phyloP scores from a whole-genome alignment of 257 asterid genomes.

The Rehmannia glutinosa region DNA sequence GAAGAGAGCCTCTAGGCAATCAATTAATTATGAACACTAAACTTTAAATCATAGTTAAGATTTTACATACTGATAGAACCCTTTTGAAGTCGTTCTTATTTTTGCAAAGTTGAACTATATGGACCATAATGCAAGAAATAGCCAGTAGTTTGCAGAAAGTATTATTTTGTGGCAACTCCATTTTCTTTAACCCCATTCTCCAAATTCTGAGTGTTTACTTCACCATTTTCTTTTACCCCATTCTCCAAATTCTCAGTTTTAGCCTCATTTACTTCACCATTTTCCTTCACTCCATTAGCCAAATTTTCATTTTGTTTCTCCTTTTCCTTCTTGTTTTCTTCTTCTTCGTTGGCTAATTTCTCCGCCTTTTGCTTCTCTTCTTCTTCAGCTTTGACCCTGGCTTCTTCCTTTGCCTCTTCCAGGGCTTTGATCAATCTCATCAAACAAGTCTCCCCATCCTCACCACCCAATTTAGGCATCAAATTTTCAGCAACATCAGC shows the following conservation, averaged over 20 bases:
- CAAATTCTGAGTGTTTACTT: neutral
- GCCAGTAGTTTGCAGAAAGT: no score
- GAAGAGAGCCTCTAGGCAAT: no score
- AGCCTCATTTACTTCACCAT: slow-evolving; percentile 13
- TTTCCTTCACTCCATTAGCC: neutral
- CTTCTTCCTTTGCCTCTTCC: slow-evolving; percentile 34
- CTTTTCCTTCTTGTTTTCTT: slow-evolving; percentile 4
- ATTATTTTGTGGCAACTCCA: slow-evolving; percentile 10
- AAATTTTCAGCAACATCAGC: slow-evolving; percentile 50
- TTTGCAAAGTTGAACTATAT: neutral
- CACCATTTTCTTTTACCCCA: neutral
- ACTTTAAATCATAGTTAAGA: no score
- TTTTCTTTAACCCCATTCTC: slow-evolving; percentile 2
- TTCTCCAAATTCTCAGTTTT: neutral
- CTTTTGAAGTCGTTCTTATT: no score
- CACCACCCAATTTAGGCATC: slow-evolving; percentile 44
- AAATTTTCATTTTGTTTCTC: neutral
- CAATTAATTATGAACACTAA: no score
- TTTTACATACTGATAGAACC: no score
- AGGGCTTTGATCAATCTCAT: slow-evolving; percentile 34
- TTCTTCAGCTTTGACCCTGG: slow-evolving; percentile 22
- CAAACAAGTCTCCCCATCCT: slow-evolving; percentile 30
- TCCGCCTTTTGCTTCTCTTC: slow-evolving; percentile 32
- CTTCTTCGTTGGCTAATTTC: slow-evolving; percentile 17
- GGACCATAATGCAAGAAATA: neutral